A percentile compares a stretch with the other conserved stretches of the same genome.
phyloP scores from a whole-genome alignment of 306 rosid species.

The Rosa lucieae region DNA sequence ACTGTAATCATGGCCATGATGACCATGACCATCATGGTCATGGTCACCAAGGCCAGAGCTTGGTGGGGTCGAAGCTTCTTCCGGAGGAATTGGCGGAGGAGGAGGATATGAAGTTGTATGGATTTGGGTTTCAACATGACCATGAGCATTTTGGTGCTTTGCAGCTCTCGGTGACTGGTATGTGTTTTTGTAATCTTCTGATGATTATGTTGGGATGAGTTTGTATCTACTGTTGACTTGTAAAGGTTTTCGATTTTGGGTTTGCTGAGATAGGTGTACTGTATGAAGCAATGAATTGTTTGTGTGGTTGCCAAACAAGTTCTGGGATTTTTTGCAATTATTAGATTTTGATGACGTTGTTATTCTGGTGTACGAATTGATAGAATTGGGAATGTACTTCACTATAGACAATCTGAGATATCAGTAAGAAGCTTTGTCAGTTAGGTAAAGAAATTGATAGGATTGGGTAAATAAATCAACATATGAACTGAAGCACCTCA shows the following conservation, averaged over 20 bases:
- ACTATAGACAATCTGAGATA: background rate
- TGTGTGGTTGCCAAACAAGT: slow-evolving; percentile 19
- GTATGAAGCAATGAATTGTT: background rate
- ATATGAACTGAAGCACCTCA: background rate
- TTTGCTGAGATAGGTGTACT: background rate
- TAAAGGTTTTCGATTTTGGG: background rate
- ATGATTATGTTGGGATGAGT: background rate
- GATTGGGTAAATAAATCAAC: background rate
- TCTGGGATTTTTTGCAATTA: background rate
- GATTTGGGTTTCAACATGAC: slow-evolving; percentile 52
- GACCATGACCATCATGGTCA: slow-evolving; percentile 16
- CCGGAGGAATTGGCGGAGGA: slow-evolving; percentile 97
- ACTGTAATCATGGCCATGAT: slow-evolving; percentile 37
- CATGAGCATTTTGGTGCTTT: slow-evolving; percentile 33
- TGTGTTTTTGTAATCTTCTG: background rate
- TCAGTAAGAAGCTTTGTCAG: background rate
- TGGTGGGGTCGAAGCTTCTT: slow-evolving; percentile 49
- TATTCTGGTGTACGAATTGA: background rate
- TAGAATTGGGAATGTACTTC: background rate
- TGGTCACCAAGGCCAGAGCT: slow-evolving; percentile 22
- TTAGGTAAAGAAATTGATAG: background rate
- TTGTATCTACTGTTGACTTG: background rate
- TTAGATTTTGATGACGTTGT: background rate
- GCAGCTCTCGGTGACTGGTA: slow-evolving; percentile 71
- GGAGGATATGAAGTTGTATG: slow-evolving; percentile 83